Evolutionary conservation across 208 protist species (phyloP), one percentile per base, ranked within the genome.

Genomic region (Trypanosoma boissoni): DNA sequence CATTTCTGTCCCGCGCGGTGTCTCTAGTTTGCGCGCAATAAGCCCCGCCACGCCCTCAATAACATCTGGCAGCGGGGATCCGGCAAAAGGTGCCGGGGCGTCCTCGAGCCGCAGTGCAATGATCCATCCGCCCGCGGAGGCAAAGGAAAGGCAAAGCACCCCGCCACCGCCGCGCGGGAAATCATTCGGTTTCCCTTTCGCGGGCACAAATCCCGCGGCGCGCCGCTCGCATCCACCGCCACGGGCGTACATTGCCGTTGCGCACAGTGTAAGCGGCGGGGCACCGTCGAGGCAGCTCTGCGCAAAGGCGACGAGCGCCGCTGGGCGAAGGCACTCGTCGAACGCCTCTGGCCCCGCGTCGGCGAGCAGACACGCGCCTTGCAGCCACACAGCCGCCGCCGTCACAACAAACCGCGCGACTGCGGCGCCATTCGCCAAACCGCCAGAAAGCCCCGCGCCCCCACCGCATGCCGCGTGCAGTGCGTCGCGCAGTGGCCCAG

Each of bases 311-410:
- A 70, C 61, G 23, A 88, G 9, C 14, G 76, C 85, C 5, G 72
- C 78, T 9, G 76, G 78, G 26, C 84, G 55, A 34, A 83, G 80
- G 26, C 64, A 48, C 1, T 37, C 27, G 20, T 71, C 71, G 14
- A 58, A 63, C 18, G 54, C 41, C 3, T 56, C 42, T 6, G 23
- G 20, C 2, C 46, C 34, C 28, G 36, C 59, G 32, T 49, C 77
- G 45, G 21, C 50, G 41, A 43, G 57, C 14, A 67, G 43, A 28
- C 51, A 46, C n/a, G 36, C 36, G 2, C 72, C 72, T n/a, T 41
- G 66, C 31, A 58, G 46, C 72, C 72, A 78, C 46, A 69, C 46
- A 6, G 72, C 67, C 21, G 64, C 41, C 12, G 55, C 51, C 21
- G 52, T 75, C 14, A 66, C 20, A 3, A 58, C n/a, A 52, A 62